Evolutionary conservation across 768 basidiomycete genomes (phyloP), one percentile per base, ranked within the genome.

Genomic region (Lepiota brunneoincarnata): DNA sequence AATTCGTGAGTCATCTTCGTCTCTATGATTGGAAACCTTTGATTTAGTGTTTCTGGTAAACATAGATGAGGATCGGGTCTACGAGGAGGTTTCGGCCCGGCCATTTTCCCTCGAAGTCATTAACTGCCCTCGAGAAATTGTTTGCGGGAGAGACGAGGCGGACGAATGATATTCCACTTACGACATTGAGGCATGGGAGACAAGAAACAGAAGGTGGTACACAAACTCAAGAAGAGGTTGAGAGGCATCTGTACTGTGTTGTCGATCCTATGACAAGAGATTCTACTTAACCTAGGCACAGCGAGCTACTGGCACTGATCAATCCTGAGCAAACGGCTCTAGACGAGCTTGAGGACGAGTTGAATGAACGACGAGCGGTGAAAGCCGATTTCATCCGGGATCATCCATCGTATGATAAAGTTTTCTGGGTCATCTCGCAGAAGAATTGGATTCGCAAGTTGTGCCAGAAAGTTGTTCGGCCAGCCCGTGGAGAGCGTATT

Each of bases 391-490:
- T 96, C 67, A 96, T 97, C 59, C 82, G 80, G 2, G 82, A 87
- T 51, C 89, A 97, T 69, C 93, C 96, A 0, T 79, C 86, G 2
- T 98, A 90, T 63, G 95, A 98, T 69, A 89, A 84, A 63, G 82
- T 90, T 0, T 87, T 98, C 57, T 97, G 91, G 89, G 56, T 96
- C 17, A 87, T 98, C 65, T 81, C 87, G 2, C 93, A 96, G 70
- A 80, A 82, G 58, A 91, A 88, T 58, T 69, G 71, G 14, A 34
- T 95, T 36, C 87, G 96, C 1, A 79, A 73, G 39, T 64, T 85
- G 54, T 96, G 90, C 64, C 96, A 98, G 69, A 82, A 80, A 56
- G 69, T 96, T 42, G 92, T 96, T 15, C 80, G 81, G 36, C 91
- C 96, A 0, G 81, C 91, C 0, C 81, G 84, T 50, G 92, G 93